Conservation (phyloP, 2,329 filamentous ascomycete species). For the Bipolaris cookei region DNA sequence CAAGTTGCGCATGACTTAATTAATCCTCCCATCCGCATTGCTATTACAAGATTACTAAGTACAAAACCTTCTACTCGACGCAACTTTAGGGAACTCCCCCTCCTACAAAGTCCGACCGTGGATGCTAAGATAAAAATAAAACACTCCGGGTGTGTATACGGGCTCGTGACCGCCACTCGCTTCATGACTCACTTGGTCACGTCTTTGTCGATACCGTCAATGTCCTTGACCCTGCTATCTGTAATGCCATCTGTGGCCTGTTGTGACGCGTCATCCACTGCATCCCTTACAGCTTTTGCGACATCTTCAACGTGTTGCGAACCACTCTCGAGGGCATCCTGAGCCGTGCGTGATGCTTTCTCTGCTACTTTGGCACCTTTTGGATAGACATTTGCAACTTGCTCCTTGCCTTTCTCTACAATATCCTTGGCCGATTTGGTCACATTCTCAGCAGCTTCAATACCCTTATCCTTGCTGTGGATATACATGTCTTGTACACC, state of each 20-base stretch:
- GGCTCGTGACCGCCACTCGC: background rate
- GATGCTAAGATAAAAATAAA: conserved; percentile 6
- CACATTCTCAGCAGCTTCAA: conserved; percentile 34
- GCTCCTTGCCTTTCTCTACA: conserved; percentile 38
- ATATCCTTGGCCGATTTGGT: conserved; percentile 36
- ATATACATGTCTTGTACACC: conserved; percentile 40
- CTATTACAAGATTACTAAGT: background rate
- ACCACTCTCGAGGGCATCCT: conserved; percentile 20
- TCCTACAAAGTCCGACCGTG: background rate
- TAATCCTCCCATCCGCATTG: background rate
- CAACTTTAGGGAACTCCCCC: background rate
- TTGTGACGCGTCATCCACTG: conserved; percentile 19
- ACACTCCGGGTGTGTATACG: conserved; percentile 29
- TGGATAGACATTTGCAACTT: conserved; percentile 20
- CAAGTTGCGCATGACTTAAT: background rate
- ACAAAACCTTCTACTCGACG: background rate
- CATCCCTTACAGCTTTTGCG: conserved; percentile 34
- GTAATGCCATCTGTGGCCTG: conserved; percentile 28
- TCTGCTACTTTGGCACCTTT: conserved; percentile 18
- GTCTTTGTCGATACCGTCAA: conserved; percentile 22
- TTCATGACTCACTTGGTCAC: conserved; percentile 21
- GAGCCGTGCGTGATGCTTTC: conserved; percentile 13
- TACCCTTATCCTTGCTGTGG: conserved; percentile 42
- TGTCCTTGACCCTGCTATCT: conserved; percentile 25
- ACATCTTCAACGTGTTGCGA: conserved; percentile 22